Base-by-base conservation (phyloP, 495 filamentous ascomycete genomes). In the Trichoderma asperelloides region DNA sequence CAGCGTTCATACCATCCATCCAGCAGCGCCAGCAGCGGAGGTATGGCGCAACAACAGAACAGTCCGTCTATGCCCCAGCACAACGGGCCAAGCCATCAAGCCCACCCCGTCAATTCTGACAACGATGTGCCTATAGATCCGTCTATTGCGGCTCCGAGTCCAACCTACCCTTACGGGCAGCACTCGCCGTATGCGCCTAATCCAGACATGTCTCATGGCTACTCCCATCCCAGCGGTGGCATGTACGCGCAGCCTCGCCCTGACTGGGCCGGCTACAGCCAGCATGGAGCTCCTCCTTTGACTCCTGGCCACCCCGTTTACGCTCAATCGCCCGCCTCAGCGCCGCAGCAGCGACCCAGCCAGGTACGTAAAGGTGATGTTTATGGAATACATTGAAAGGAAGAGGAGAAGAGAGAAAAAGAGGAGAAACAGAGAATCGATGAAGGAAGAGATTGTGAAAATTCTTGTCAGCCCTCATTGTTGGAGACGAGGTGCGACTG, bases 61-160 rank as follows among this genome's bases (percentile, higher is more conserved):
- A 97, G 92, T 97, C 90, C 91, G 92, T 96, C 90, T 78, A 85
- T 89, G 83, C 84, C 86, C 86, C 82, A 89, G 81, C 85, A 65
- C 27, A 40, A 40, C 18, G 27, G 43, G 39, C 64, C 64, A 15
- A 45, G 39, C 39, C 41, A 89, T 80, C 83, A 83, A 74, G 81
- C 84, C 73, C 81, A 87, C 75, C 88, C 88, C 82, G 82, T 86
- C 77, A 92, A 91, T 79, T 94, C 92, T 96, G 89, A 96, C 92
- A 84, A 85, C 86, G 88, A 92, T 86, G 86, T 95, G 82, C 93
- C 92, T 90, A 90, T 96, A 97, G 95, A 98, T 96, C 92, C 94
- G 70, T 93, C 92, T 71, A 95, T 97, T 72, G 90, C 95, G 77
- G 89, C 90, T 72, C 88, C 92, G 68, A 97, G 92, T 82, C 92